Percentiles rank a stretch among this genome's conserved stretches.
These are phyloP conservation scores for Dryas alaskensis DNA, from an alignment of 306 rosid genomes.

Conservation along the genomic window DNA sequence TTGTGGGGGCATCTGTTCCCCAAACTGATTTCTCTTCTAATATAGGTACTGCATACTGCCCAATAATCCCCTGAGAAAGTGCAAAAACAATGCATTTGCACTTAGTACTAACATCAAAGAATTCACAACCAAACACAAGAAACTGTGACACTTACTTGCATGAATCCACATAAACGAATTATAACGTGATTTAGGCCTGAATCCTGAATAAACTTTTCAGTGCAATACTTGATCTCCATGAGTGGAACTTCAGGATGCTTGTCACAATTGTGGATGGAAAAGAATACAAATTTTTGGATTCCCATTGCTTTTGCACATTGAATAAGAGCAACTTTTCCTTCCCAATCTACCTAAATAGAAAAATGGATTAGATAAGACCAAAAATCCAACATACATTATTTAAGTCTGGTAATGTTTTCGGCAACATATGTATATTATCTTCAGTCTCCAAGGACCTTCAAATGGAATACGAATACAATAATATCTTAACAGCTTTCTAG, in stretches of 20 bases:
- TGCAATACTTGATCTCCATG: constrained; percentile 93
- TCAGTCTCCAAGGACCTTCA: neutral
- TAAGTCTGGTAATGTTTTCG: neutral
- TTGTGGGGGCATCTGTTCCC: constrained; percentile 97
- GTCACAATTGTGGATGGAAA: constrained; percentile 93
- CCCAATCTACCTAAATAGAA: constrained; percentile 90
- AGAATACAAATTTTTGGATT: constrained; percentile 85
- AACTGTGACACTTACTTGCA: constrained; percentile 57
- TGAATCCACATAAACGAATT: constrained; percentile 86
- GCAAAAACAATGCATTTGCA: neutral
- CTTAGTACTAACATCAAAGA: constrained; percentile 1
- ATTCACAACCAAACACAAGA: neutral
- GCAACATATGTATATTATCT: neutral
- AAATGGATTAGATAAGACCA: constrained; percentile 30
- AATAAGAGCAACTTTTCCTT: constrained; percentile 95
- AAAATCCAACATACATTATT: neutral
- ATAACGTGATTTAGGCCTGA: constrained; percentile 66
- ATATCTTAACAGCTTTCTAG: neutral
- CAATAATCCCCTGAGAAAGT: constrained; percentile 72
- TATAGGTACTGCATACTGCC: constrained; percentile 95
- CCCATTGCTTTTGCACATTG: constrained; percentile 99
- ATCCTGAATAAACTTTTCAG: constrained; percentile 79
- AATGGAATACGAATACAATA: neutral
- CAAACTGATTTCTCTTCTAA: constrained; percentile 96
- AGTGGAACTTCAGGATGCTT: constrained; percentile 98